These are phyloP conservation scores for Candida qinlingensis DNA, from an alignment of 805 yeast species.

Conservation along the genomic window DNA sequence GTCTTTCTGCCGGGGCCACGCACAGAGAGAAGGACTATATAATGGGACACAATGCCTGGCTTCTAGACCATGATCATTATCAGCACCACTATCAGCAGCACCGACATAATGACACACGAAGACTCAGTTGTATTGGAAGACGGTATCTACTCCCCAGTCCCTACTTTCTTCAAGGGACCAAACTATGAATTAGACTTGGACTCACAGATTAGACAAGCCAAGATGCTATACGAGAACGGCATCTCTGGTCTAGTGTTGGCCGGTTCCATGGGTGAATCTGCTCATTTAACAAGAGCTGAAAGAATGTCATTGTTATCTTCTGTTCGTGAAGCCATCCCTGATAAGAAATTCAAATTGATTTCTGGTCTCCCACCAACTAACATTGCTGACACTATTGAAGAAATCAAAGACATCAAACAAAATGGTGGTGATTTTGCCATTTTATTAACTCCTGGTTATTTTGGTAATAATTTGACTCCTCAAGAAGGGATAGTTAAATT, in stretches of 20 bases:
- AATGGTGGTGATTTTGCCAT: slow-evolving; percentile 34
- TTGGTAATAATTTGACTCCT: slow-evolving; percentile 28
- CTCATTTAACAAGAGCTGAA: slow-evolving; percentile 30
- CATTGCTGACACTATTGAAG: slow-evolving; percentile 26
- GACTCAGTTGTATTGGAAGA: slow-evolving; percentile 3
- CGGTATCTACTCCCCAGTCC: slow-evolving; percentile 31
- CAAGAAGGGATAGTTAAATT: slow-evolving; percentile 31
- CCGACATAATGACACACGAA: not conserved
- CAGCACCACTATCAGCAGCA: not conserved
- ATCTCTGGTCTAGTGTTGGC: slow-evolving; percentile 32
- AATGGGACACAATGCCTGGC: too few species aligned
- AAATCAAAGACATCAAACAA: slow-evolving; percentile 21
- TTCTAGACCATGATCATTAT: not conserved
- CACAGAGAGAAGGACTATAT: too few species aligned
- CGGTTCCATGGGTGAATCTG: slow-evolving; percentile 38
- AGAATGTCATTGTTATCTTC: slow-evolving; percentile 26
- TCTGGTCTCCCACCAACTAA: slow-evolving; percentile 29
- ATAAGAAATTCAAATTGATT: slow-evolving; percentile 27
- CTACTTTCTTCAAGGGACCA: slow-evolving; percentile 28
- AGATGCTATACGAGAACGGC: slow-evolving; percentile 25
- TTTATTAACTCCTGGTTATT: slow-evolving; percentile 32
- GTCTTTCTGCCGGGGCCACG: too few species aligned
- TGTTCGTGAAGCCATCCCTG: slow-evolving; percentile 29
- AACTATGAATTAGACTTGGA: slow-evolving; percentile 27
- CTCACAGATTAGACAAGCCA: slow-evolving; percentile 29